phyloP scores from a whole-genome alignment of 1,284 basidiomycete species.

The Mrakiaceae sp. region DNA sequence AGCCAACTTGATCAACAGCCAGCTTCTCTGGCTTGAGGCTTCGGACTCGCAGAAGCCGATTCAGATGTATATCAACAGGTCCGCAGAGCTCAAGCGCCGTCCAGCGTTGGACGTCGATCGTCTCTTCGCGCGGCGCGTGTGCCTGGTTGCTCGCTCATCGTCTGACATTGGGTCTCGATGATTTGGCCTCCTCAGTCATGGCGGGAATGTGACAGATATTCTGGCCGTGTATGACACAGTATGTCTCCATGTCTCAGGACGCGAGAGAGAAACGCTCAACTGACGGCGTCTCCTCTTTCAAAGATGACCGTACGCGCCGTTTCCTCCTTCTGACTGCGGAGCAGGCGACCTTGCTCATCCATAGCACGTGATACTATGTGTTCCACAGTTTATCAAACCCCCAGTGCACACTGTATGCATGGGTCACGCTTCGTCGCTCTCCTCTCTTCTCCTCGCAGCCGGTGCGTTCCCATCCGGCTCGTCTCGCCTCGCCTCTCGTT shows the following conservation, averaged over 20 bases:
- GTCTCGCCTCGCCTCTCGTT: not conserved
- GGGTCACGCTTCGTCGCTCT: slow-evolving; percentile 25
- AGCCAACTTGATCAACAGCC: slow-evolving; percentile 22
- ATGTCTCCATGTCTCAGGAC: not conserved
- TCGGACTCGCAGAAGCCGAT: slow-evolving; percentile 22
- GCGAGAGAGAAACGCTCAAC: too few species aligned
- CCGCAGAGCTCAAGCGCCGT: not conserved
- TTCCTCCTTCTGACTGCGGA: not conserved
- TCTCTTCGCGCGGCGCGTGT: not conserved
- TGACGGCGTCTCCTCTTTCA: too few species aligned
- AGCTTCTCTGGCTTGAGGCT: slow-evolving; percentile 26
- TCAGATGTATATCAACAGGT: slow-evolving; percentile 25
- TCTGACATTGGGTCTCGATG: too few species aligned
- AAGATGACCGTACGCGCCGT: too few species aligned
- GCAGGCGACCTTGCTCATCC: not conserved
- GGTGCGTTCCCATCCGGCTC: not conserved
- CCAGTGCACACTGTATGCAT: slow-evolving; percentile 26
- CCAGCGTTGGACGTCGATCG: not conserved
- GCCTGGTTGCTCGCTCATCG: too few species aligned
- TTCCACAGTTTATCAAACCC: slow-evolving; percentile 19
- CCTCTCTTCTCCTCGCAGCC: slow-evolving; percentile 23
- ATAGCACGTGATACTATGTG: too few species aligned
- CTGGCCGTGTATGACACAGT: slow-evolving; percentile 25
- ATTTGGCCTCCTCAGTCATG: not conserved
- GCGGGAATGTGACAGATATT: slow-evolving; percentile 7